These are phyloP conservation scores for Eragrostis nindensis DNA, from an alignment of 176 grass and related monocot genomes.

Conservation along the genomic window DNA sequence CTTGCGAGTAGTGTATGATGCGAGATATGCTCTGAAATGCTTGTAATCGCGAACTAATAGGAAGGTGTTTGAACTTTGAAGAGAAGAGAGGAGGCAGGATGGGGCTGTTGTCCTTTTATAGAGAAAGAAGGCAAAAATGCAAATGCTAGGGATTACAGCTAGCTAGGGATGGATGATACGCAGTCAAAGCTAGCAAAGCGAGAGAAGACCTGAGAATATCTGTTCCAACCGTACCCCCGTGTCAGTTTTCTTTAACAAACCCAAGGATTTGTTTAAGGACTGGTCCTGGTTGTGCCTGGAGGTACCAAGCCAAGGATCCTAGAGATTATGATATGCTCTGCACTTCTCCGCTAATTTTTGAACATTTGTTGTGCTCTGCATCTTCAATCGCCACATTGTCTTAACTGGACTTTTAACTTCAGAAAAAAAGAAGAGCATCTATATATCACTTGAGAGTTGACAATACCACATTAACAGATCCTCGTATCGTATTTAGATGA, in stretches of 20 bases:
- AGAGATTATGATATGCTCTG: neutral
- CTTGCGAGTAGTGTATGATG: neutral
- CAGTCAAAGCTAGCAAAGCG: conserved; percentile 44
- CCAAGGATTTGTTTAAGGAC: conserved; percentile 49
- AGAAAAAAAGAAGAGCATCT: neutral
- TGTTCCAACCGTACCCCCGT: conserved; percentile 38
- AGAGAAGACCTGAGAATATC: conserved; percentile 41
- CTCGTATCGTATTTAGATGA: neutral
- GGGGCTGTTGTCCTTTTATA: conserved; percentile 37
- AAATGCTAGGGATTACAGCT: neutral
- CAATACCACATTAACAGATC: neutral
- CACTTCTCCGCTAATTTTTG: neutral
- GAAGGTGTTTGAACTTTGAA: neutral
- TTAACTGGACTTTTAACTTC: neutral
- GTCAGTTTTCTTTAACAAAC: conserved; percentile 45
- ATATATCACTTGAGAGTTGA: no score
- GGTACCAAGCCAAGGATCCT: conserved; percentile 45
- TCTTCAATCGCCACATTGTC: neutral
- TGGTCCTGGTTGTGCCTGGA: conserved; percentile 31
- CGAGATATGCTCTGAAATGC: neutral
- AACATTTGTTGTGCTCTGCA: neutral
- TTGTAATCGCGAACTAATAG: neutral
- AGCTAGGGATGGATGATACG: conserved; percentile 17
- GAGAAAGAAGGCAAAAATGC: neutral
- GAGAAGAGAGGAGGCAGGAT: neutral